Conservation (phyloP, 495 filamentous ascomycete genomes). For the Aspergillus sclerotiicarbonarius region DNA sequence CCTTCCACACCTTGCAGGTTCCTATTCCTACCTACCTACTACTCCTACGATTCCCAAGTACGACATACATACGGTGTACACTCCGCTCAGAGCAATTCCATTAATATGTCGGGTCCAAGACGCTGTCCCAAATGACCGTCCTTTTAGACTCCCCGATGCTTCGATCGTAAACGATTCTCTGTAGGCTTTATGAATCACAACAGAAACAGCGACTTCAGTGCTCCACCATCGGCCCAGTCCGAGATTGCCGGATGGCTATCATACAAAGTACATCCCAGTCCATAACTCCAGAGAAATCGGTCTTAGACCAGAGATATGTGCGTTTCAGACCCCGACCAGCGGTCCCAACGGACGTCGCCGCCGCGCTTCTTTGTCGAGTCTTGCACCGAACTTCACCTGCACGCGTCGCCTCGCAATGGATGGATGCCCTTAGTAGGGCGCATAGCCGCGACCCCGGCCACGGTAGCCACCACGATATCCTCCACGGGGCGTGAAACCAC, state of each 20-base stretch:
- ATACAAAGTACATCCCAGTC: constrained; percentile 33
- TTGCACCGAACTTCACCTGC: neutral
- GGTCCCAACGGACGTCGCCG: constrained; percentile 5
- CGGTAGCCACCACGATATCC: constrained; percentile 73
- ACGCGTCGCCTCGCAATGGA: constrained; percentile 1
- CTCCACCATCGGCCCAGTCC: constrained; percentile 16
- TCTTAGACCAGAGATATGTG: constrained; percentile 10
- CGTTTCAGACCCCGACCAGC: constrained; percentile 7
- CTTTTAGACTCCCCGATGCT: neutral
- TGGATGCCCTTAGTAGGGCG: constrained; percentile 64
- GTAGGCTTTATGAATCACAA: constrained; percentile 21
- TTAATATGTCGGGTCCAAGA: neutral
- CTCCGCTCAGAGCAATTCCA: neutral
- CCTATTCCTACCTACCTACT: neutral
- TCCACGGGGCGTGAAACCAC: constrained; percentile 40
- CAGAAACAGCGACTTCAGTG: constrained; percentile 17
- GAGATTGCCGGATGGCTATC: constrained; percentile 32
- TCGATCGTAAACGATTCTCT: constrained; percentile 7
- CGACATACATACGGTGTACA: too few species aligned
- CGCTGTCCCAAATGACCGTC: neutral
- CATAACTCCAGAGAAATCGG: constrained; percentile 35
- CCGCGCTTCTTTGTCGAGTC: constrained; percentile 2
- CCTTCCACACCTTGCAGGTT: neutral
- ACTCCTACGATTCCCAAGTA: neutral
- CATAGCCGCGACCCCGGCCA: constrained; percentile 72